Percentiles rank a stretch among this genome's conserved stretches.
These are phyloP conservation scores for Kondoa subrosea DNA, from an alignment of 768 basidiomycete genomes.

Conservation along the genomic window DNA sequence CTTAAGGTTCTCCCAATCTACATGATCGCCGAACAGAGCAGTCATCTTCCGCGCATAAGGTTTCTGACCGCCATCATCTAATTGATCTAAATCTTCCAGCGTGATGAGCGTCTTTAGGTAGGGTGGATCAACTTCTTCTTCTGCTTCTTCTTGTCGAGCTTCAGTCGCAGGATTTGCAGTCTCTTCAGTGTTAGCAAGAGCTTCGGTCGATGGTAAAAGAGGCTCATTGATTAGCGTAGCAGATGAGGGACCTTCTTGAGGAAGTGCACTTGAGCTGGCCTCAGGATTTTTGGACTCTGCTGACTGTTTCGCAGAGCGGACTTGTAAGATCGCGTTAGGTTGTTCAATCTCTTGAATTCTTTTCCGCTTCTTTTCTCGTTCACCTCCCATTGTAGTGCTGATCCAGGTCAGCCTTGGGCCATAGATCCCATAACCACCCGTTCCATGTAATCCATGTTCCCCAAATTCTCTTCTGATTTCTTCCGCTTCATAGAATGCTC, in stretches of 20 bases:
- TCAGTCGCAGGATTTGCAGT: background rate
- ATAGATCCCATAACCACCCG: conserved; percentile 45
- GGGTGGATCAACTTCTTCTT: background rate
- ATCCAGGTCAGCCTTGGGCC: conserved; percentile 38
- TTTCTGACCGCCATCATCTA: conserved; percentile 3
- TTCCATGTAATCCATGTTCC: conserved; percentile 29
- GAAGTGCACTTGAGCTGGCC: too few relatives aligned
- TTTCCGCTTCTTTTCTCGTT: background rate
- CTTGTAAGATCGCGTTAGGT: background rate
- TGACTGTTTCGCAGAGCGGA: background rate
- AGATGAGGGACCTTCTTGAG: too few relatives aligned
- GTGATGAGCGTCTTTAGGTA: conserved; percentile 5
- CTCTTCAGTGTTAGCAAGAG: too few relatives aligned
- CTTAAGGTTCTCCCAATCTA: background rate
- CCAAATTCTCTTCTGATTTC: conserved; percentile 54
- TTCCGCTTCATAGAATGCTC: conserved; percentile 59
- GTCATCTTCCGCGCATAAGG: conserved; percentile 2
- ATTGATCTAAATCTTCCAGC: background rate
- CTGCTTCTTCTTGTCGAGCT: background rate
- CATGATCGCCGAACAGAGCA: conserved; percentile 10
- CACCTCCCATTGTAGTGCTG: background rate
- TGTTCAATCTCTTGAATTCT: background rate
- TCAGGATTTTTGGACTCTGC: too few relatives aligned
- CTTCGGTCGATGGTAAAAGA: too few relatives aligned
- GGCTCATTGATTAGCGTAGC: too few relatives aligned